Evolutionary conservation across 2,329 filamentous ascomycete species (phyloP), one percentile per base, ranked within the genome.

Genomic region (Penicillium olsonii): DNA sequence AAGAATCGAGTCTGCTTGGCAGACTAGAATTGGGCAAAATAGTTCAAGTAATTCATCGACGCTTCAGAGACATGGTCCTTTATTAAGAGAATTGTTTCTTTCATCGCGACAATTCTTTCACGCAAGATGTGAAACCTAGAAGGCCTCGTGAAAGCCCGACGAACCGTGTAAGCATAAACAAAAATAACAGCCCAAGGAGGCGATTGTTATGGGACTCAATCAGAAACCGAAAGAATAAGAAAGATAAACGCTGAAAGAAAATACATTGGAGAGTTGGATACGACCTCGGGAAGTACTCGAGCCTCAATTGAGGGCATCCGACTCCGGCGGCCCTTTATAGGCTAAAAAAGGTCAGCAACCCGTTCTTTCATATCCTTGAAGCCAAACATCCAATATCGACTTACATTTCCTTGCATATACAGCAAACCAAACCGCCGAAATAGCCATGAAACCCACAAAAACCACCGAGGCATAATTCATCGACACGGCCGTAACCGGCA

Each of bases 391-490:
- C 19, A 11, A 18, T 1, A n/a, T 12, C 5, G 39, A 67, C 70
- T 62, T 63, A 79, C 78, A 73, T 66, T 76, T 79, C 40, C 74
- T 69, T 37, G 77, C 79, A 63, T 79, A 75, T 6, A 78, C 56
- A 0, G 66, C 57, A 62, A 82, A 83, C 78, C 78, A 83, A 6
- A 72, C 55, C 0, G 70, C 75, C 15, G 75, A 76, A 14, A 82
- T 77, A 20, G 70, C 69, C 46, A 74, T 74, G 52, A 85, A 84
- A 37, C 77, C 68, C 7, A 79, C 73, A 53, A 84, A 78, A 2
- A 85, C 81, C 1, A 83, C 81, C 35, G 73, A 74, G 2, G 80
- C 79, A 59, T 84, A 84, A 54, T 83, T 84, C 68, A 80, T 82
- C 44, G 76, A 76, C 1, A 69, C 75, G 1, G 70, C 70, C 1